These are phyloP conservation scores for Lipomyces anomalus DNA, from an alignment of 805 yeast genomes.

Conservation along the genomic window DNA sequence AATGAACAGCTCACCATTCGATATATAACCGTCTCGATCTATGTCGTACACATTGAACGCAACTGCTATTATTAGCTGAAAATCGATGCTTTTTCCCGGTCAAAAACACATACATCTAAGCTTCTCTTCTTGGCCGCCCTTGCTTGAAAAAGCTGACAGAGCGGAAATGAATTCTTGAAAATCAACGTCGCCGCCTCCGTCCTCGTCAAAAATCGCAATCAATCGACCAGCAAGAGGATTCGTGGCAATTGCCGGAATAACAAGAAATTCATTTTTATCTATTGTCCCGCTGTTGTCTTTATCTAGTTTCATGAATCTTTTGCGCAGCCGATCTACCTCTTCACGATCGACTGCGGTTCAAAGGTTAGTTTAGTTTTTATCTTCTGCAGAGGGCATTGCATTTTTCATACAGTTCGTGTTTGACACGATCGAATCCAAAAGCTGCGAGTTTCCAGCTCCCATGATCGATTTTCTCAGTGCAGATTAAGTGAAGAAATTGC, in stretches of 20 bases:
- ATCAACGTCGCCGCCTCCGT: constrained; percentile 88
- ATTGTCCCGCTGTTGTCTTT: constrained; percentile 88
- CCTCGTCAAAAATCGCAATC: constrained; percentile 91
- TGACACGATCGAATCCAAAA: constrained; percentile 65
- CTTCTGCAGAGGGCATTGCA: neutral
- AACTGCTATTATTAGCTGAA: constrained; percentile 32
- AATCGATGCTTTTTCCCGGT: neutral
- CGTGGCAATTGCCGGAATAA: constrained; percentile 85
- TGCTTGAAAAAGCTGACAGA: constrained; percentile 78
- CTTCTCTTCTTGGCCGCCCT: constrained; percentile 75
- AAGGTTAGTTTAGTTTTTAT: neutral
- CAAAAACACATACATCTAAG: constrained; percentile 54
- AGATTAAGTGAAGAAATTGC: no score
- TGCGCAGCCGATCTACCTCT: constrained; percentile 84
- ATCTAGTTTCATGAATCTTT: constrained; percentile 91
- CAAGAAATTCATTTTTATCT: constrained; percentile 81
- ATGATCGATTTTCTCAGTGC: constrained; percentile 34
- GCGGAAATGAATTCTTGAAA: constrained; percentile 91
- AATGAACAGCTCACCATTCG: constrained; percentile 89
- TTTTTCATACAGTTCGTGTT: constrained; percentile 65
- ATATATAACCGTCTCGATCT: constrained; percentile 89
- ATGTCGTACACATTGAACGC: constrained; percentile 93
- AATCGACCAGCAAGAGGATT: constrained; percentile 87
- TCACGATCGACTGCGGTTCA: constrained; percentile 61
- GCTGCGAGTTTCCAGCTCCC: constrained; percentile 59